A percentile compares a stretch with the other conserved stretches of the same genome.
Evolutionary conservation across 495 filamentous ascomycete genomes (phyloP).

Genomic region (Rostrohypoxylon terebratum): DNA sequence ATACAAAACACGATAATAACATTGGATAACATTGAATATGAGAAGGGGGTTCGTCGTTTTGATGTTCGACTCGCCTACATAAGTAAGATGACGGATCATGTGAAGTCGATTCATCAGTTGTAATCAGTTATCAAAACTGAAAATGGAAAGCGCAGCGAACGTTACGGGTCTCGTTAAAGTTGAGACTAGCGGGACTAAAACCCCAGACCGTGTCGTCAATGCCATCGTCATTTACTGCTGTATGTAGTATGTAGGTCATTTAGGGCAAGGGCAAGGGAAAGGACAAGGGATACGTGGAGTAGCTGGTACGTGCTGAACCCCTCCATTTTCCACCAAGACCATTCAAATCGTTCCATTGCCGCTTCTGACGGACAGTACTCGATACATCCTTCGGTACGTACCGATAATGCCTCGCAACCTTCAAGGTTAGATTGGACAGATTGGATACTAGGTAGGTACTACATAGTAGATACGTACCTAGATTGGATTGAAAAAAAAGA

Average conservation of each 20-base stretch:
- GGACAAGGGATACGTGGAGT: constrained; percentile 29
- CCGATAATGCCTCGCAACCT: constrained; percentile 5
- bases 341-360: neutral
- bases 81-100: too few species aligned
- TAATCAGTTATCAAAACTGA: constrained; percentile 21
- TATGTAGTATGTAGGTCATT: too few species aligned
- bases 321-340: neutral
- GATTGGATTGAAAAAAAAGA: constrained; percentile 7
- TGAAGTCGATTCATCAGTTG: constrained; percentile 6
- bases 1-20: constrained; percentile 25
- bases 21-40: too few species aligned
- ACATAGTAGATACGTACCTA: too few species aligned
- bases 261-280: too few species aligned
- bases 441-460: too few species aligned
- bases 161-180: constrained; percentile 44
- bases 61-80: neutral
- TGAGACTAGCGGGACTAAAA: constrained; percentile 31
- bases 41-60: constrained; percentile 16
- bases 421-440: constrained; percentile 31
- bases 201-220: constrained; percentile 47
- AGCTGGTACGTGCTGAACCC: constrained; percentile 24
- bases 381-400: constrained; percentile 23
- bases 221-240: constrained; percentile 40
- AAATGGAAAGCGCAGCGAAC: constrained; percentile 24
- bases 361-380: constrained; percentile 5